Conservation (phyloP, 2,329 filamentous ascomycete genomes). For the Aspergillus nomiae region DNA sequence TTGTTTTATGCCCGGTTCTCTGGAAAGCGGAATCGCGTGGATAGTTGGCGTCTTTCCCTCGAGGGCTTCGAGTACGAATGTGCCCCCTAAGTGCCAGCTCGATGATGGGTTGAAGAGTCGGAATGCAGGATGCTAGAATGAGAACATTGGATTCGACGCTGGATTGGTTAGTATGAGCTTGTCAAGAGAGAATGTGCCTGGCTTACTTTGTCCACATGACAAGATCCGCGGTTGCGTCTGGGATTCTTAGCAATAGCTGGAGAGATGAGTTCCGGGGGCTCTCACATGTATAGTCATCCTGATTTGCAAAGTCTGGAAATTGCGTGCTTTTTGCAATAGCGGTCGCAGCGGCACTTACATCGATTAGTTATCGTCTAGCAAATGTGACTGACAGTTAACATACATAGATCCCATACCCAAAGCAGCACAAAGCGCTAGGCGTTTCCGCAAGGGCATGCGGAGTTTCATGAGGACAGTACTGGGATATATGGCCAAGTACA, state of each 20-base stretch:
- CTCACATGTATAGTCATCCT: slow-evolving; percentile 33
- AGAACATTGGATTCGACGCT: slow-evolving; percentile 37
- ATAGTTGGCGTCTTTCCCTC: slow-evolving; percentile 13
- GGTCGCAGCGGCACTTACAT: slow-evolving; percentile 32
- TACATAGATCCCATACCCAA: slow-evolving; percentile 36
- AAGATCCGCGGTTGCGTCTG: slow-evolving; percentile 44
- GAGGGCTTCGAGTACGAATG: slow-evolving; percentile 19
- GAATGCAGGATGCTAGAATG: slow-evolving; percentile 40
- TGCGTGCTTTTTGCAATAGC: slow-evolving; percentile 37
- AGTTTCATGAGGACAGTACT: slow-evolving; percentile 33
- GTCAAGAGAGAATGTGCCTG: too few species aligned
- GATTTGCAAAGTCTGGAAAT: slow-evolving; percentile 27
- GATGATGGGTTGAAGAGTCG: slow-evolving; percentile 34
- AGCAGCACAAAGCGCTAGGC: slow-evolving; percentile 29
- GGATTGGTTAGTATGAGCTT: neutral
- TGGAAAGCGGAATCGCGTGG: neutral
- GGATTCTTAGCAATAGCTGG: neutral
- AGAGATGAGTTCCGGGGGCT: too few species aligned
- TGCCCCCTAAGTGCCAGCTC: slow-evolving; percentile 28
- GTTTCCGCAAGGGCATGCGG: slow-evolving; percentile 34
- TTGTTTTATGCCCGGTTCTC: slow-evolving; percentile 6
- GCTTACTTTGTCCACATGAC: slow-evolving; percentile 50
- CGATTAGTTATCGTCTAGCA: neutral
- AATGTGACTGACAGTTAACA: neutral
- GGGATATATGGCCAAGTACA: slow-evolving; percentile 38